Evolutionary conservation across 768 basidiomycete species (phyloP), one percentile per base, ranked within the genome.

Genomic region (Hygrocybe coccinea): DNA sequence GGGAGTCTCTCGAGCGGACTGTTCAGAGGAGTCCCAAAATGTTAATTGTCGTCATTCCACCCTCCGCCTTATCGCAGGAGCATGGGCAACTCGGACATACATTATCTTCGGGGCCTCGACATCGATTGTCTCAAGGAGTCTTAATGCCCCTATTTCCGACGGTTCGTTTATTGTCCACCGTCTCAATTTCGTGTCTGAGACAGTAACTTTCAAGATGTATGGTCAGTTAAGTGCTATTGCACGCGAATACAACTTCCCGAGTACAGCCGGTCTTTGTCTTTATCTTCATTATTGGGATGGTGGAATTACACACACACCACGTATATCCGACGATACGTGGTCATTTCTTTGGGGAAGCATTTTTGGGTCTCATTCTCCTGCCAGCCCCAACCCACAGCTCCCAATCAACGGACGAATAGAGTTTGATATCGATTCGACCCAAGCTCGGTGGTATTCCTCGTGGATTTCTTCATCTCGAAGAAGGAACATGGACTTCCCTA

Each of bases 261-360:
- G 85, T 65, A 85, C 79, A 19, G 66, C 79, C 8, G 90, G 90
- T 21, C 64, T 92, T n/a, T 87, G 85, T 65, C 77, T 91, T n/a
- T 92, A 90, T 65, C 75, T 88, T 52, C 85, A 84, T 54, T 76
- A 83, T 56, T 74, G 74, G 17, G 83, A 87, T 50, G 74, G 73
- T 43, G 83, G 84, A 17, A 57, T 77, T 29, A 72, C 75, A 3
- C 75, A 80, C 66, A 81, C 82, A 12, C 88, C 89, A 22, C 81
- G 89, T 17, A 80, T 92, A 51, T 84, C 87, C 6, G 88, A 91
- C 53, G 89, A 89, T 54, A 78, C 80, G 8, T 93, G 91, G 91
- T 77, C 78, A 51, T 69, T 82, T 33, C 74, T 92, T 2, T 92
- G 88, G 86, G 72, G 71, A 37, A 80, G 85, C 64, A 71, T 82